Evolutionary conservation across 352 stramenopile genomes (phyloP), one percentile per base, ranked within the genome.

Genomic region (Phytophthora boehmeriae): DNA sequence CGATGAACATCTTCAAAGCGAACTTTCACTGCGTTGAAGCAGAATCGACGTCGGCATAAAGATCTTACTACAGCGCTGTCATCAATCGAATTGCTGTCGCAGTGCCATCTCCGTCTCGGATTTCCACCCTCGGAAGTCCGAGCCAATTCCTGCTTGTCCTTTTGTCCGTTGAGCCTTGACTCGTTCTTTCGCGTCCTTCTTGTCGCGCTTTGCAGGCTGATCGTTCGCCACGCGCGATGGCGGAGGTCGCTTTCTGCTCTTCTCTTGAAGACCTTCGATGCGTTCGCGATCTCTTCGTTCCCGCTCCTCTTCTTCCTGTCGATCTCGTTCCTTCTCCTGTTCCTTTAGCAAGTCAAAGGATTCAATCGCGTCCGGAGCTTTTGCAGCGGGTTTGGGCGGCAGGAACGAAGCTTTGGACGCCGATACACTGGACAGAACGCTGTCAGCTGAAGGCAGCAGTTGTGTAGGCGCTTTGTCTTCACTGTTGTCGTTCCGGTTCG

Each of bases 51-150:
- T 6, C 3, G 39, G n/a, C 5, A 41, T 14, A 42, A 53, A 34
- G 10, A n/a, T 35, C 11, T 27, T 13, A 44, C 14, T 55, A 14
- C 57, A 13, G 32, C 47, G 23, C 23, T 34, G 54, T 14, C 6
- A 14, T 59, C 67, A 95, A 59, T 91, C 80, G 47, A 86, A 95
- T 44, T 91, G 78, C 66, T 95, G 86, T 1, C 86, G 74, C 50
- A 93, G 56, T 8, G 66, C 55, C 86, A 95, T 95, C 71, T 93
- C 86, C 8, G 78, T 80, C 58, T 95, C 86, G 23, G 77, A 86
- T 53, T 92, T 90, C 86, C 86, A 95, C 22, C 58, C 43, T 20
- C 76, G 71, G 28, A 93, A 95, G 53, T 93, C 73, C 17, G 79
- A 83, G 28, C 86, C 86, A 32, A 95, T 93, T 27, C 84, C 86